These are phyloP conservation scores for Cytospora chrysosperma DNA, from an alignment of 2,329 filamentous ascomycete species.

Conservation along the genomic window DNA sequence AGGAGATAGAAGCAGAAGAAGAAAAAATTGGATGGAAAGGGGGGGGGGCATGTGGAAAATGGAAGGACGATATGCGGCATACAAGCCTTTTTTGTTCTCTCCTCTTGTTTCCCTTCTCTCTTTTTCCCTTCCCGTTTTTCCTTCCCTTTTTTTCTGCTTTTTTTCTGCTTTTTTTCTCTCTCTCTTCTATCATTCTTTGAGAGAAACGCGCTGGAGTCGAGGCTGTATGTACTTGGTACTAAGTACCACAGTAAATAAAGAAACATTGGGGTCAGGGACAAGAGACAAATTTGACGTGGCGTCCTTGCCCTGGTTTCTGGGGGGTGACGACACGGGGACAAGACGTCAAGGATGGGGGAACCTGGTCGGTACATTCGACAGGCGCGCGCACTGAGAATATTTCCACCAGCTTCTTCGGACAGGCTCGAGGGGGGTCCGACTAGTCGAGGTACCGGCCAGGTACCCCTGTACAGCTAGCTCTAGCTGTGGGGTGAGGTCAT, in stretches of 20 bases:
- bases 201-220: not conserved
- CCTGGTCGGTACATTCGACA: slow-evolving; percentile 1
- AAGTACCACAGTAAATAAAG: not conserved
- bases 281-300: slow-evolving; percentile 22
- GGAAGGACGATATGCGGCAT: not conserved
- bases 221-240: not conserved
- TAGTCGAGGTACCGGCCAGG: not conserved
- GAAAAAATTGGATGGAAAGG: not conserved
- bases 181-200: not conserved
- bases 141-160: no score
- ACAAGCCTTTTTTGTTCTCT: not conserved
- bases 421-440: not conserved
- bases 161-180: no score
- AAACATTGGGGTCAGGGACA: slow-evolving; percentile 10
- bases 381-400: not conserved
- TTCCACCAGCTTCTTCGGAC: not conserved
- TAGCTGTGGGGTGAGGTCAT: not conserved
- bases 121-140: no score
- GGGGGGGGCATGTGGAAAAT: not conserved
- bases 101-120: no score
- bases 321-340: slow-evolving; percentile 14
- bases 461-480: not conserved
- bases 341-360: slow-evolving; percentile 13
- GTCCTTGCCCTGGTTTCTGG: not conserved
- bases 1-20: not conserved